Percentiles rank a stretch among this genome's conserved stretches.
Conservation (phyloP, 202 grass and related monocot species). For the Bolboschoenoplectus hybrid region DNA sequence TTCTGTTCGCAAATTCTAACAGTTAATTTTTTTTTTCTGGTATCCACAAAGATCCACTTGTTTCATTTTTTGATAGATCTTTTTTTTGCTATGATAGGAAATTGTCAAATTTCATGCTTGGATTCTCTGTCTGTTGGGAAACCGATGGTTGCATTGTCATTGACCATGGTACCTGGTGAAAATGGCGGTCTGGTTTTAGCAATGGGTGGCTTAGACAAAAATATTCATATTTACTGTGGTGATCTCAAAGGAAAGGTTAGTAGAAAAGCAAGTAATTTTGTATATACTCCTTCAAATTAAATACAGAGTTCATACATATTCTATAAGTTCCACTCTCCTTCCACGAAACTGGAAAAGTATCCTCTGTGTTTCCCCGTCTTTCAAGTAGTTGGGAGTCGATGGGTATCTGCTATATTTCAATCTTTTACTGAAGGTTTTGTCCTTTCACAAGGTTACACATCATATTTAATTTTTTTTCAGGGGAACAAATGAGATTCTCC, state of each 20-base stretch:
- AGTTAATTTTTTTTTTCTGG: not conserved
- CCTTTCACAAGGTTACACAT: not conserved
- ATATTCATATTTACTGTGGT: slow-evolving; percentile 82
- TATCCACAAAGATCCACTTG: not conserved
- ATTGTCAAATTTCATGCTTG: slow-evolving; percentile 70
- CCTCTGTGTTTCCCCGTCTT: not conserved
- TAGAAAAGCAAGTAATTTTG: not conserved
- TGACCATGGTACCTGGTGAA: slow-evolving; percentile 60
- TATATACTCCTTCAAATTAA: not conserved
- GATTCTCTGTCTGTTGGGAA: slow-evolving; percentile 78
- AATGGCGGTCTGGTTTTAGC: slow-evolving; percentile 67
- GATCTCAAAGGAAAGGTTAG: slow-evolving; percentile 73
- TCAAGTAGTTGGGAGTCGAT: not conserved
- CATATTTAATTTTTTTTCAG: not conserved
- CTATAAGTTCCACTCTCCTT: not conserved
- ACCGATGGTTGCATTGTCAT: slow-evolving; percentile 94
- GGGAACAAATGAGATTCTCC: not conserved
- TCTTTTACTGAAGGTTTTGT: not conserved
- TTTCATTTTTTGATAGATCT: slow-evolving; percentile 22
- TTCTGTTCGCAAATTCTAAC: slow-evolving; percentile 27
- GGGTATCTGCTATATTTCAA: not conserved
- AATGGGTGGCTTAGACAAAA: slow-evolving; percentile 92
- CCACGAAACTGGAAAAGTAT: not conserved
- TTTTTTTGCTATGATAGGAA: slow-evolving; percentile 50
- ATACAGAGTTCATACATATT: not conserved